Evolutionary conservation across 495 filamentous ascomycete species (phyloP), one percentile per base, ranked within the genome.

Genomic region (Annulohypoxylon maeteangense): DNA sequence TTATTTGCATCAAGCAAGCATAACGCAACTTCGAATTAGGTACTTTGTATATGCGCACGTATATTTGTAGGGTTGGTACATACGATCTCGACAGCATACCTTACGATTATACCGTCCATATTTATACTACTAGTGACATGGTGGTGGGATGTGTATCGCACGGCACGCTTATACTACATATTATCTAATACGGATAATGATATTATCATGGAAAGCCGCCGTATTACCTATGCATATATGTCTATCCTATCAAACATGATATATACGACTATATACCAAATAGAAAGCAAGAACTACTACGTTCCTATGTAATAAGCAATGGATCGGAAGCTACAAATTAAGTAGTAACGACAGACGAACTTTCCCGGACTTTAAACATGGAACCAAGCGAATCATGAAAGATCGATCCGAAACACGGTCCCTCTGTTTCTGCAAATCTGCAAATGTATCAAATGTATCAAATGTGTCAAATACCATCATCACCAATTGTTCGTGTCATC

Each of bases 371-470:
- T 36, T 50, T 50, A 32, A 34, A 32, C 29, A 22, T 50, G n/a
- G 18, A 34, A 32, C 16, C 16, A 14, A 44, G 20, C 55, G 34
- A 58, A 58, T 58, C 55, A 42, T 40, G 27, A 44, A 25, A 66
- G 20, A 45, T 54, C 64, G 68, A 72, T 62, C 53, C 64, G 59
- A 72, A 72, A 72, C 64, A 72, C 32, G 64, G 11, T 48, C 44
- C 16, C 12, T 8, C 18, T 20, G n/a, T 12, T n/a, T 11, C 20
- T 4, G 22, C 34, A 63, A 62, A n/a, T 56, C 42, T 66, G 22
- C 42, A 29, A 29, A 29, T 29, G 27, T 29, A 29, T 29, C 27
- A 38, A 60, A 20, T 29, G 44, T 60, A 36, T 36, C 32, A 36
- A 36, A 11, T n/a, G n/a, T n/a, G n/a, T 11, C 32, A 36, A 55